Base-by-base conservation (phyloP, 805 yeast species). In the Wickerhamiella nectarea region DNA sequence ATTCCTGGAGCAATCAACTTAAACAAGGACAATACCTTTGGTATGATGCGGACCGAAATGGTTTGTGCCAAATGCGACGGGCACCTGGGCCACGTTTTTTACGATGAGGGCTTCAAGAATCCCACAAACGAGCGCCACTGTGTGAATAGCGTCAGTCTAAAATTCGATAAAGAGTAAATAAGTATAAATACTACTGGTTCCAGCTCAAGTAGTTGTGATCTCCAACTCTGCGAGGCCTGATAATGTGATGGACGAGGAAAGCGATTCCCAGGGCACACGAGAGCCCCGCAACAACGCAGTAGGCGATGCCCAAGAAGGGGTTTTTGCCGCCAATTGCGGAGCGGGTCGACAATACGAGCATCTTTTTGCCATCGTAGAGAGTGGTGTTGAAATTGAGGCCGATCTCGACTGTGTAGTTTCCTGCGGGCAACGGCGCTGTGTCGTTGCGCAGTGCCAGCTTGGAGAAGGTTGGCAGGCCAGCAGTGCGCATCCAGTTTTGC, bases 401-500 rank as follows among this genome's bases (percentile, higher is more conserved):
- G 48, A 89, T 71, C 40, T 70, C 69, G 36, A 86, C 63, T 47
- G 70, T 67, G 60, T 89, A 91, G 9, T 74, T 72, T 3, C 97
- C 97, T 9, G 72, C 64, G 1, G 58, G 49, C 47, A 89, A 61
- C 1, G 71, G 55, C 1, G 65, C 65, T 2, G 74, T 66, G 47
- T 75, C 79, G 62, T 84, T 87, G 52, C 80, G 75, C 37, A 80
- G 71, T 34, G 86, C 87, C 29, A 86, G 63, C 58, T 91, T 89
- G 68, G 80, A 76, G 57, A 91, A 89, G 10, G 80, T 75, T 21
- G 97, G 94, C 49, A 89, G 67, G 0, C 94, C 95, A 0, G 97
- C 95, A 1, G 96, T 86, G 55, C 94, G 75, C 96, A 89, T 89
- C 98, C 98, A 89, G 61, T 86, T 89, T 66, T 86, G 95, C 53